phyloP scores from a whole-genome alignment of 179 eudicot genomes.

The Spergularia azorica region DNA sequence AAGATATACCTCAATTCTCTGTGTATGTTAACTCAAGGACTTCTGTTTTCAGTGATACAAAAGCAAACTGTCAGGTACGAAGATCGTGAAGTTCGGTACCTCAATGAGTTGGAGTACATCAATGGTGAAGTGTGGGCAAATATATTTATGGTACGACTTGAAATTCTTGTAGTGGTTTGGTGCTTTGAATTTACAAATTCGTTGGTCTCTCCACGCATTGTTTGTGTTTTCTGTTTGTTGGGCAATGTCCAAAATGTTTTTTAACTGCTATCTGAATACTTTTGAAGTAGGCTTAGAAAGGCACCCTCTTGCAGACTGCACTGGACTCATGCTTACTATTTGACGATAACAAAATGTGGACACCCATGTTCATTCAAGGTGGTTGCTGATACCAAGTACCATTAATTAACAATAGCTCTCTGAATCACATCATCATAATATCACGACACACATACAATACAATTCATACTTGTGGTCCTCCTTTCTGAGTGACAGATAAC shows the following conservation, averaged over 20 bases:
- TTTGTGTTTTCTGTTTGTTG: neutral
- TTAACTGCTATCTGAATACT: neutral
- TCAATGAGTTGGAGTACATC: slow-evolving; percentile 86
- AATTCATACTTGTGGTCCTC: neutral
- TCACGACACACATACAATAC: neutral
- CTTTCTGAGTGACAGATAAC: neutral
- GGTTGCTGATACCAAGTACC: neutral
- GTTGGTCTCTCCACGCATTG: too few species aligned
- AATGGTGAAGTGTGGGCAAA: slow-evolving; percentile 98
- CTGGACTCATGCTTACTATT: too few species aligned
- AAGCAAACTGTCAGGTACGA: slow-evolving; percentile 60
- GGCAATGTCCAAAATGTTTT: neutral
- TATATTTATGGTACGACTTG: slow-evolving; percentile 67
- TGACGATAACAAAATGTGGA: neutral
- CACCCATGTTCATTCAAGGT: neutral
- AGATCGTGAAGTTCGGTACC: slow-evolving; percentile 65
- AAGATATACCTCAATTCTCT: neutral
- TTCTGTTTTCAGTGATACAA: slow-evolving; percentile 50
- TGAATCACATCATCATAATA: neutral
- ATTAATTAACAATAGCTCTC: neutral
- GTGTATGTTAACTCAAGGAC: slow-evolving; percentile 7
- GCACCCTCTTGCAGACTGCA: neutral
- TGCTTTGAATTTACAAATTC: neutral
- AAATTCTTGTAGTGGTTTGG: neutral
- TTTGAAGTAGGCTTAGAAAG: neutral